Base-by-base conservation (phyloP, 2,329 filamentous ascomycete species). In the Hypoxylon sp. region DNA sequence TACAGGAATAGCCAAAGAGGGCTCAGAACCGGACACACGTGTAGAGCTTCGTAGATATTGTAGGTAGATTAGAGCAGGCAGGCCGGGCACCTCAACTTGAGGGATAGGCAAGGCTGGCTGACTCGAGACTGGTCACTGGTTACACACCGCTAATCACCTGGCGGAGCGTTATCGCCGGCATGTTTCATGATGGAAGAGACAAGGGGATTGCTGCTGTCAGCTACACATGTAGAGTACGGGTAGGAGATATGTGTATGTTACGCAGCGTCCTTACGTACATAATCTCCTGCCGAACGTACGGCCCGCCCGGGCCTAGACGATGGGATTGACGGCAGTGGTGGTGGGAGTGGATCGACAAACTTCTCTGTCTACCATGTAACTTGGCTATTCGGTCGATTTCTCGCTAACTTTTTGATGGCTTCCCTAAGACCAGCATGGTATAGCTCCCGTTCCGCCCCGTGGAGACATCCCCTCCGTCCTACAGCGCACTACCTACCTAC, bases 131-230 rank as follows among this genome's bases (percentile, higher is more conserved):
- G 32, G 24, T 31, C 10, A 3, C 6, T 3, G 29, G 24, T 21
- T 47, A 57, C 60, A 68, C 68, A 70, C 68, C 68, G 64, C 68
- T 68, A 62, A 70, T 65, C 61, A 65, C 42, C 64, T 42, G 35
- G 35, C 51, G 21, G 37, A 48, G 52, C 52, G 53, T 65, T 65
- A 60, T 65, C 57, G 53, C 53, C 48, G 32, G 19, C 44, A n/a
- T 62, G 65, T 62, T 65, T 60, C 61, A 57, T 65, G 55, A 57
- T 42, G 54, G 37, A 17, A n/a, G n/a, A 51, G 39, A 42, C 39
- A 42, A 29, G 53, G 60, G 51, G 15, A 39, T 24, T 29, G 39
- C 51, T 60, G 62, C 55, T 32, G 44, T 21, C 39, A 63, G 29
- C 29, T 51, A 19, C 17, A 51, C 21, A 44, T 15, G 31, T 32